Evolutionary conservation across 2,329 filamentous ascomycete species (phyloP), one percentile per base, ranked within the genome.

Genomic region (Ophiocordyceps sinensis): DNA sequence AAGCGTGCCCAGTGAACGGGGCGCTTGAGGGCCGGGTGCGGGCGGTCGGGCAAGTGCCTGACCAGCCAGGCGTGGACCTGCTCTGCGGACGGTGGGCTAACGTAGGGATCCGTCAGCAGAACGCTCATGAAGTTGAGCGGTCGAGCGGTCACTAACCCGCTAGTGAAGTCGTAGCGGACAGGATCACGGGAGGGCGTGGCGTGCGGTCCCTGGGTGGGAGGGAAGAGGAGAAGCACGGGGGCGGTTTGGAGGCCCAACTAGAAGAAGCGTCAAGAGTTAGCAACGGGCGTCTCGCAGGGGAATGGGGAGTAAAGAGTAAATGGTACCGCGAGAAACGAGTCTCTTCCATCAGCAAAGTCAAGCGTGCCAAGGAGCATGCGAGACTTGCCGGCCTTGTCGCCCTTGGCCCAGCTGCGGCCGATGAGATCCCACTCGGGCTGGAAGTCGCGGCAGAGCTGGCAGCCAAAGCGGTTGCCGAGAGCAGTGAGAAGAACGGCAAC

Each of bases 191-290:
- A 76, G 37, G 75, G 55, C 49, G 76, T 81, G 40, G 89, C 87
- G 59, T 86, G 75, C 23, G 85, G 82, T 15, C 91, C 91, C 42
- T 71, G 64, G 5, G 88, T 95, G 21, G 91, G 86, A 46, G 77
- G 85, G 68, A 91, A 96, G 49, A 94, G 68, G 36, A 95, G 67
- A 36, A 98, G 71, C 32, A 96, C 82, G 2, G 91, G 91, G 7
- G 91, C 91, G 37, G 89, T 95, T 78, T 94, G 85, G 35, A 98
- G 78, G 62, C 84, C 80, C 51, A 96, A 75, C 89, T 96, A 17
- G 19, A 21, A 34, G 32, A 9, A 34, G 13, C 13, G 15, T 14
- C 32, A 14, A 34, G 14, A n/a, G n/a, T 34, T 14, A 34, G 32
- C 17, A 15, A 9, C 14, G 5, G 6, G 8, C 7, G 7, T 15